These are phyloP conservation scores for Venturia nashicola DNA, from an alignment of 2,329 filamentous ascomycete genomes.

Conservation along the genomic window DNA sequence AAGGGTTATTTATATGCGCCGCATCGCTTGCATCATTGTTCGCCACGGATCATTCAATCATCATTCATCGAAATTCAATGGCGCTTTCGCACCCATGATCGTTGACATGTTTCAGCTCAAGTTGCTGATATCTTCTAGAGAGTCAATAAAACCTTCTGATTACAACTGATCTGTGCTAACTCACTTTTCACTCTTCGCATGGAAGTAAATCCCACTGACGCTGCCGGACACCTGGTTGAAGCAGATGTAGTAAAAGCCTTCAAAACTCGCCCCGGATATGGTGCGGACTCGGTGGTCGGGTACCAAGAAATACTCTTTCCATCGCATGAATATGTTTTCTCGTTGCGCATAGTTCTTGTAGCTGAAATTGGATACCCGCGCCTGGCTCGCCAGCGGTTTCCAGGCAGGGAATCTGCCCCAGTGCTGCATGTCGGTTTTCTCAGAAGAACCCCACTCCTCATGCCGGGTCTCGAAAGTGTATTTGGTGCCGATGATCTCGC, in stretches of 20 bases:
- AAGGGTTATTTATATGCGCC: not conserved
- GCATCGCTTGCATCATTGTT: not conserved
- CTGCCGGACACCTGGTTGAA: constrained; percentile 85
- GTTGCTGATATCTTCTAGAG: constrained; percentile 65
- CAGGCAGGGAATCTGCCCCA: constrained; percentile 88
- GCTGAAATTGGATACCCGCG: constrained; percentile 42
- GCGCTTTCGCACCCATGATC: constrained; percentile 68
- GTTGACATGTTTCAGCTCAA: constrained; percentile 79
- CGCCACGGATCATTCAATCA: not conserved
- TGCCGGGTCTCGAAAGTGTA: constrained; percentile 90
- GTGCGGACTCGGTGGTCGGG: constrained; percentile 86
- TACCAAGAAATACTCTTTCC: constrained; percentile 97
- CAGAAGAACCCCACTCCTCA: constrained; percentile 78
- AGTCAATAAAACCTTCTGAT: constrained; percentile 12
- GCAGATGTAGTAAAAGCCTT: constrained; percentile 98
- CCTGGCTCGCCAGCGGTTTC: constrained; percentile 58
- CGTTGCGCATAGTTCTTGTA: constrained; percentile 61
- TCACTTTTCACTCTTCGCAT: constrained; percentile 94
- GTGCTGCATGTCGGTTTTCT: constrained; percentile 84
- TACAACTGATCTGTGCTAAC: constrained; percentile 25
- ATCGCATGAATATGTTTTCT: constrained; percentile 95
- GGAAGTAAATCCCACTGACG: constrained; percentile 93
- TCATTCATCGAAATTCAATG: constrained; percentile 69
- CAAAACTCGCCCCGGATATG: constrained; percentile 89
- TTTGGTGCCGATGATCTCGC: constrained; percentile 91